A percentile compares a stretch with the other conserved stretches of the same genome.
Evolutionary conservation across 169 alveolate genomes (phyloP).

Genomic region (Plasmodium sp.): DNA sequence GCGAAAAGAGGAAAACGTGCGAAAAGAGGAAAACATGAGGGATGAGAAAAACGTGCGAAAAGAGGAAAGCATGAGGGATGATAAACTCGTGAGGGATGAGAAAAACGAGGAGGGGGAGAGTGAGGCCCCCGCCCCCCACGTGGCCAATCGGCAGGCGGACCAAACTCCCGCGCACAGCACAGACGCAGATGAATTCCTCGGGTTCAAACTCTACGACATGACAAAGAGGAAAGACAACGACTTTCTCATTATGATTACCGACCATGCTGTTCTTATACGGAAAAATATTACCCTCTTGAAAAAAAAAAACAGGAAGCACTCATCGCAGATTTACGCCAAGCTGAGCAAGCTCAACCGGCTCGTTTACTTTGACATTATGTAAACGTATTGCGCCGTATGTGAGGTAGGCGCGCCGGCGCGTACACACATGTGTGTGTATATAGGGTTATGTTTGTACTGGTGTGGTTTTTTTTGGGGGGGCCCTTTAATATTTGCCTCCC

Average conservation of each 20-base stretch:
- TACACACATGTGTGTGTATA: background rate
- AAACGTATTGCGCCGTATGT: background rate
- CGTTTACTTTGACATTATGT: constrained; percentile 55
- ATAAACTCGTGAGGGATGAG: too few species aligned
- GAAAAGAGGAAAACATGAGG: background rate
- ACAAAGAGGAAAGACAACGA: constrained; percentile 54
- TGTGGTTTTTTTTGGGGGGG: background rate
- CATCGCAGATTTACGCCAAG: constrained; percentile 72
- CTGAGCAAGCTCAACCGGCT: constrained; percentile 47
- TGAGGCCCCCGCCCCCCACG: background rate
- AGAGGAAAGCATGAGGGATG: background rate
- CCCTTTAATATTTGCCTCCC: background rate
- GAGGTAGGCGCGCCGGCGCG: background rate
- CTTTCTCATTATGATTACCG: constrained; percentile 62
- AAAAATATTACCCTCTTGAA: constrained; percentile 64
- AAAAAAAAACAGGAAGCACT: constrained; percentile 61
- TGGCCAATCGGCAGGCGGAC: background rate
- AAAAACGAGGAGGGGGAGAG: background rate
- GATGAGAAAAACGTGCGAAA: background rate
- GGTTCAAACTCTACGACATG: constrained; percentile 54
- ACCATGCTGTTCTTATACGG: constrained; percentile 72
- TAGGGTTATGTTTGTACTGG: background rate
- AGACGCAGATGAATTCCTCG: constrained; percentile 46
- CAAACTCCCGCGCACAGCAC: background rate
- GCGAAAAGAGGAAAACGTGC: background rate